Evolutionary conservation across 306 rosid species (phyloP).

Genomic region (Clitoria ternatea): DNA sequence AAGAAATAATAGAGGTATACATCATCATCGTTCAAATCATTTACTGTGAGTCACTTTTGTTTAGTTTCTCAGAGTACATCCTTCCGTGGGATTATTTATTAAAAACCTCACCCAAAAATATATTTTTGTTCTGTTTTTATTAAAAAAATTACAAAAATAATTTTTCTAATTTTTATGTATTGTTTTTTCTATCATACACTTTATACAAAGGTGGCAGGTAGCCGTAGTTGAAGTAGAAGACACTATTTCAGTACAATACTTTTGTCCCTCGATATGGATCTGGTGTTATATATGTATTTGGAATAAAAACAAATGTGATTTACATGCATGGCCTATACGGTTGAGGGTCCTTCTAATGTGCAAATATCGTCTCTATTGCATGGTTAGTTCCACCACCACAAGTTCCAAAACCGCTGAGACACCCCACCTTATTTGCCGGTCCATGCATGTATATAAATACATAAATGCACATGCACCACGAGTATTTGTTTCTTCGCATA

Average conservation of each 20-base stretch:
- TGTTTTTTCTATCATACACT: neutral
- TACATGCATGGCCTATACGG: slow-evolving; percentile 25
- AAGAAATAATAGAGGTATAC: no score
- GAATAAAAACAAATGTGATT: slow-evolving; percentile 24
- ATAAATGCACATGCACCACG: slow-evolving; percentile 18
- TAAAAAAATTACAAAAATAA: no score
- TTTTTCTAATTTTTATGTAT: no score
- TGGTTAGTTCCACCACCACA: slow-evolving; percentile 1
- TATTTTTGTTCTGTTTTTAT: no score
- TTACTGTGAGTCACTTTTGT: neutral
- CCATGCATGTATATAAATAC: neutral
- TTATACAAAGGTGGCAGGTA: neutral
- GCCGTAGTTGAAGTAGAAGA: neutral
- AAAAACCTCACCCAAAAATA: no score
- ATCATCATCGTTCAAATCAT: no score
- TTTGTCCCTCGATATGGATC: neutral
- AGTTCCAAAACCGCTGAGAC: slow-evolving; percentile 4
- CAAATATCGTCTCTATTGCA: slow-evolving; percentile 22
- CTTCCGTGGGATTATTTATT: neutral
- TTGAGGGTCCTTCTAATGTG: slow-evolving; percentile 18
- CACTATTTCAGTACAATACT: neutral
- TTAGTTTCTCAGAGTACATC: neutral
- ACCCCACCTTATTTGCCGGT: slow-evolving; percentile 16
- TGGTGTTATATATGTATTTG: neutral
- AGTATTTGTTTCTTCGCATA: neutral